Evolutionary conservation across 345 rosid genomes (phyloP), one percentile per base, ranked within the genome.

Genomic region (Melaleuca alternifolia): DNA sequence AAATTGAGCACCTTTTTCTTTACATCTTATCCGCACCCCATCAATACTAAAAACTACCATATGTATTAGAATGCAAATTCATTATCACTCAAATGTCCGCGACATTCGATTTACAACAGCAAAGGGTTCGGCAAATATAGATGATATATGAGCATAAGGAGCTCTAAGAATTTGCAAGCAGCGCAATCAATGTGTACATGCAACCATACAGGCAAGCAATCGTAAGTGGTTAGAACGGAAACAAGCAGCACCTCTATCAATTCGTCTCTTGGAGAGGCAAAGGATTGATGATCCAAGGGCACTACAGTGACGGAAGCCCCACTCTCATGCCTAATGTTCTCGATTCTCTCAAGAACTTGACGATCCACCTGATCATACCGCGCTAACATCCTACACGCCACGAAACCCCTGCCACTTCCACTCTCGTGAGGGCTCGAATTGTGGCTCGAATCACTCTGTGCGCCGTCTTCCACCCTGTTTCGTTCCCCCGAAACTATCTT

Each of bases 371-470:
- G 95, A 87, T 88, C 88, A 52, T 89, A 77, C 76, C 91, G 91
- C 30, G 92, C 91, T n/a, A 95, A 85, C 88, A 95, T 89, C 90
- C 93, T 91, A 88, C 94, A 93, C 37, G 87, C 89, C 86, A 93
- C 91, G 46, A 89, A 90, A 30, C 89, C 87, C 76, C 89, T 93
- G 37, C 88, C 87, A 54, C 90, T 90, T 7, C 86, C 90, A 75
- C 87, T 88, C 53, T 90, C 93, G 86, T 37, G 88, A 50, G 79
- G 79, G 48, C 79, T 37, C 26, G 79, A 71, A 71, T 10, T 33
- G 79, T 41, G 79, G 79, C 23, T 37, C 79, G 79, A 46, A 71
- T 71, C 79, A 37, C 48, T 71, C 79, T 24, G 37, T 37, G 79
- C 48, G 24, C 79, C 79, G 18, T 71, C 87, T 10, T 61, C 52